Conservation (phyloP, 192 early-diverging fungal genomes). For the Chytriomyces sp. region DNA sequence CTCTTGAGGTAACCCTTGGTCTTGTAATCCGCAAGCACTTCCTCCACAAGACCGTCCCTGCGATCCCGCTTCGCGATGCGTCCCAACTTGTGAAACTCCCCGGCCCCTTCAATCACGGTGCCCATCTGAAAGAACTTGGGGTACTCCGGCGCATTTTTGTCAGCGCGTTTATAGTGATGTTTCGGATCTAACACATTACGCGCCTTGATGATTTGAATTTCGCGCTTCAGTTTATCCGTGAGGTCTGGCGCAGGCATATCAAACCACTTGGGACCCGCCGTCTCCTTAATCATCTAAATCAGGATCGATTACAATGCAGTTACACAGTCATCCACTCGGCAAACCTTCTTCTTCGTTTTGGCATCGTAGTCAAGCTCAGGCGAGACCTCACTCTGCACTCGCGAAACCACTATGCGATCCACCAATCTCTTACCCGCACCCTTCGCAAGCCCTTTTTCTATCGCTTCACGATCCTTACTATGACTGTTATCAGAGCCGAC, state of each 20-base stretch:
- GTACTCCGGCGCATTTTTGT: conserved; percentile 52
- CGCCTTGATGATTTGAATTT: conserved; percentile 83
- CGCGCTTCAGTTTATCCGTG: conserved; percentile 86
- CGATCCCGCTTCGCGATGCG: conserved; percentile 87
- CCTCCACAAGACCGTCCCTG: conserved; percentile 80
- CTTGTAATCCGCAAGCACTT: conserved; percentile 78
- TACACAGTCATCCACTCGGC: too few species aligned
- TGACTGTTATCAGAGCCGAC: background rate
- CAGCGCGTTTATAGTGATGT: conserved; percentile 84
- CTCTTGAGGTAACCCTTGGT: conserved; percentile 83
- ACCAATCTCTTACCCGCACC: conserved; percentile 11
- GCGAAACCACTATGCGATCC: conserved; percentile 24
- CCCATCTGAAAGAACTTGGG: conserved; percentile 91
- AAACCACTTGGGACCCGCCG: conserved; percentile 77
- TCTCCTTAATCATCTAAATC: conserved; percentile 31
- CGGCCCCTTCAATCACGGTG: conserved; percentile 84
- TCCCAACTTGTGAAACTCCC: conserved; percentile 65
- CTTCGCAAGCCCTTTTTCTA: conserved; percentile 8
- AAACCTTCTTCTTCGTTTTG: conserved; percentile 43
- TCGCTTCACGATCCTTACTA: background rate
- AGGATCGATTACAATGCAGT: background rate
- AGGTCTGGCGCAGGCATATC: conserved; percentile 82
- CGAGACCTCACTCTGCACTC: conserved; percentile 19
- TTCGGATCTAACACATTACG: conserved; percentile 91
- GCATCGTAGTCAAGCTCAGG: conserved; percentile 34